phyloP scores from a whole-genome alignment of 2,329 filamentous ascomycete species.

The Epichloe baconii region DNA sequence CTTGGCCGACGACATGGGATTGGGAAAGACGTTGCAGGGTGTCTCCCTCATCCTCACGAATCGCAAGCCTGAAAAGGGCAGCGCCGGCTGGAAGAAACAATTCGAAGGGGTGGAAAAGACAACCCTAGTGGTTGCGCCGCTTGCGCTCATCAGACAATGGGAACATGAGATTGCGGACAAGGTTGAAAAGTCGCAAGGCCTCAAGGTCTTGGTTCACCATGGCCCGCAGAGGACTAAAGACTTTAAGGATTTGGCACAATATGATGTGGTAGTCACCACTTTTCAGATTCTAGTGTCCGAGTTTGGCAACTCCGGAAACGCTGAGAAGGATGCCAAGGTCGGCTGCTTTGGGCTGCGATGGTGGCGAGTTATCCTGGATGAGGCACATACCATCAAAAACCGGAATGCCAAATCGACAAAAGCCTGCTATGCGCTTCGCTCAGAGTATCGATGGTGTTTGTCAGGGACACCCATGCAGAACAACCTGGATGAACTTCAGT shows the following conservation, averaged over 20 bases:
- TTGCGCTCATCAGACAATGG: conserved; percentile 95
- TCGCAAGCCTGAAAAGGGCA: conserved; percentile 47
- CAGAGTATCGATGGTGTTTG: conserved; percentile 89
- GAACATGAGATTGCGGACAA: conserved; percentile 83
- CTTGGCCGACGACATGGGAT: conserved; percentile 91
- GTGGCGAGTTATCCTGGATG: conserved; percentile 91
- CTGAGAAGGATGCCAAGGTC: conserved; percentile 48
- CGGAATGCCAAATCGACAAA: conserved; percentile 91
- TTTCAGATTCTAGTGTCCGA: conserved; percentile 94
- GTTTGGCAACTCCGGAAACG: conserved; percentile 55
- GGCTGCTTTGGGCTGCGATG: conserved; percentile 87
- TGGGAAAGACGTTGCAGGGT: conserved; percentile 92
- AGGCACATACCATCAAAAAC: conserved; percentile 98
- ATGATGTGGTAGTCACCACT: conserved; percentile 94
- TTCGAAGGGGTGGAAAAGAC: conserved; percentile 57
- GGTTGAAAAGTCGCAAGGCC: conserved; percentile 51
- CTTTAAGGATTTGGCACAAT: conserved; percentile 61
- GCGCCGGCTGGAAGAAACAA: conserved; percentile 53
- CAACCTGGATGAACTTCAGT: conserved; percentile 91
- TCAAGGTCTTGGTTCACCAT: conserved; percentile 84
- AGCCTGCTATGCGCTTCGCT: conserved; percentile 71
- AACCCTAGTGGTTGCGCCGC: conserved; percentile 82
- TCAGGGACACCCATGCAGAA: conserved; percentile 98
- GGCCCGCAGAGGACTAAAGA: conserved; percentile 74
- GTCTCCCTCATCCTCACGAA: conserved; percentile 81